Conservation (phyloP, 139 green algal species). For the Coccomyxa sp. region DNA sequence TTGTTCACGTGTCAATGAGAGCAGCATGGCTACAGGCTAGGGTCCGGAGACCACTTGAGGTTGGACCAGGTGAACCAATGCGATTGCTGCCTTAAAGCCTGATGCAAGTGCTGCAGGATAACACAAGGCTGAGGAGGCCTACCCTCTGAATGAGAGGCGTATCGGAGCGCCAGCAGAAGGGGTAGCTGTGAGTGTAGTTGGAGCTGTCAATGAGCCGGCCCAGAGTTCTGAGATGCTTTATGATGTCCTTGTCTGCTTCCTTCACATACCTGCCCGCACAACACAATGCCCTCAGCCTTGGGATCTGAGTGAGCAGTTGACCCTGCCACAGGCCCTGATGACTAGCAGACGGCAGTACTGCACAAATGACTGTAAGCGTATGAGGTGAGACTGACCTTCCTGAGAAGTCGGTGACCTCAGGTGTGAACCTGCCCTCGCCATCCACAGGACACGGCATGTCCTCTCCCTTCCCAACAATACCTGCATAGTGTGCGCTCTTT, state of each 20-base stretch:
- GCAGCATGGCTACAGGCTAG: too few relatives aligned
- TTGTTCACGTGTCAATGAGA: background rate
- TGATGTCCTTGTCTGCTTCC: constrained; percentile 95
- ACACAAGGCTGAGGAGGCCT: background rate
- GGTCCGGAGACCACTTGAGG: background rate
- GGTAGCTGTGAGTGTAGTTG: constrained; percentile 83
- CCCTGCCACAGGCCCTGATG: background rate
- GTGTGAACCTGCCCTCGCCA: constrained; percentile 80
- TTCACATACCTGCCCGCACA: constrained; percentile 69
- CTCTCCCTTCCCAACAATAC: constrained; percentile 74
- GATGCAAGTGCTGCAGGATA: too few relatives aligned
- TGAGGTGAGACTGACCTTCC: constrained; percentile 29
- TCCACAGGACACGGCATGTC: constrained; percentile 88
- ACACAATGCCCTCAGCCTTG: too few relatives aligned
- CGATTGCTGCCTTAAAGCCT: too few relatives aligned
- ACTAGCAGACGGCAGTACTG: background rate
- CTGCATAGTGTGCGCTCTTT: background rate
- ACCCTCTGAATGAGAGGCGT: constrained; percentile 90
- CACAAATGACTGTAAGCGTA: background rate
- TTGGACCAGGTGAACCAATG: background rate
- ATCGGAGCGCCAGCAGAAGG: constrained; percentile 98
- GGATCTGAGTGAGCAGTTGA: too few relatives aligned
- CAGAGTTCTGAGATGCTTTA: constrained; percentile 68
- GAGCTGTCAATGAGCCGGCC: constrained; percentile 77
- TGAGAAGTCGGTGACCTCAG: constrained; percentile 75